These are phyloP conservation scores for Scedosporium aurantiacum DNA, from an alignment of 2,329 filamentous ascomycete species.

Conservation along the genomic window DNA sequence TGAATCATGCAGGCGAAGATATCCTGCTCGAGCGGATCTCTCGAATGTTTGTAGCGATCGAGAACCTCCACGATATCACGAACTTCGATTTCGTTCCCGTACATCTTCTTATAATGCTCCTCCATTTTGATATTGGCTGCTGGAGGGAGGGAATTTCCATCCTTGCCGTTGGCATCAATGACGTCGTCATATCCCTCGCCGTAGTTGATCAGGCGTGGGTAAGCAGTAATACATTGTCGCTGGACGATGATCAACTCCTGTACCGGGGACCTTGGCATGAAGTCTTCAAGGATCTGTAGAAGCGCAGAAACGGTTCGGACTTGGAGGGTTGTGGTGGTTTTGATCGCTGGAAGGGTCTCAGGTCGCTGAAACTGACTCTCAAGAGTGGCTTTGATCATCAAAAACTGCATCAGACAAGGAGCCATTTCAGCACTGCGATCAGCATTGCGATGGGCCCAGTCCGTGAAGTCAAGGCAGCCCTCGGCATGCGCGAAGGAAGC, in stretches of 20 bases:
- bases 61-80: slow-evolving; percentile 76
- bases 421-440: slow-evolving; percentile 59
- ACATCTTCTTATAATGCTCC: slow-evolving; percentile 96
- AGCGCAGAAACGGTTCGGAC: slow-evolving; percentile 78
- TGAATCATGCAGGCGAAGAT: slow-evolving; percentile 98
- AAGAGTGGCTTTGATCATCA: slow-evolving; percentile 73
- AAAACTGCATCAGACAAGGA: slow-evolving; percentile 63
- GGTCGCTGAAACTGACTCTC: slow-evolving; percentile 66
- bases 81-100: slow-evolving; percentile 79
- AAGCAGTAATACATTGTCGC: slow-evolving; percentile 79
- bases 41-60: slow-evolving; percentile 78
- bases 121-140: slow-evolving; percentile 88
- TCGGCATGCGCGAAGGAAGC: slow-evolving; percentile 76
- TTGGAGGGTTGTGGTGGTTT: slow-evolving; percentile 63
- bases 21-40: slow-evolving; percentile 76
- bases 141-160: slow-evolving; percentile 68
- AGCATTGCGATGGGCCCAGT: slow-evolving; percentile 66
- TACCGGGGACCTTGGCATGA: slow-evolving; percentile 44
- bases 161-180: slow-evolving; percentile 72
- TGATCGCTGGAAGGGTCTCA: slow-evolving; percentile 43
- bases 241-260: slow-evolving; percentile 71
- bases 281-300: slow-evolving; percentile 68
- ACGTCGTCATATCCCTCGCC: slow-evolving; percentile 86
- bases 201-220: slow-evolving; percentile 92
- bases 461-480: slow-evolving; percentile 65